Conservation (phyloP, 768 basidiomycete genomes). For the Termitomyces eurrhizus region DNA sequence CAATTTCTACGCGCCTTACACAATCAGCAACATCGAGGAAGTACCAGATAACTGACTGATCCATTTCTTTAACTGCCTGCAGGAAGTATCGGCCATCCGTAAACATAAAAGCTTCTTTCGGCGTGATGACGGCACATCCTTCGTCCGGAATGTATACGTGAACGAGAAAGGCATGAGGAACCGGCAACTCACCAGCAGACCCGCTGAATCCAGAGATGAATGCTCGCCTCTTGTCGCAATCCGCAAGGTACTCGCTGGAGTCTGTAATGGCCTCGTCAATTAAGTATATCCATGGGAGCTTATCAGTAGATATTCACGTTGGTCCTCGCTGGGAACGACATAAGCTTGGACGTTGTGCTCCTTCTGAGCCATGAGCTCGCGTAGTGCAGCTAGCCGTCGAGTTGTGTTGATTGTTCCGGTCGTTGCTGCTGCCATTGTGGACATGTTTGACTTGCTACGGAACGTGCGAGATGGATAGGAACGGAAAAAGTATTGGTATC, state of each 20-base stretch:
- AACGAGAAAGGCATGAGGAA: not conserved
- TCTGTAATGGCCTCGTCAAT: slow-evolving; percentile 39
- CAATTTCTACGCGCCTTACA: slow-evolving; percentile 57
- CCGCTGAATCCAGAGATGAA: slow-evolving; percentile 95
- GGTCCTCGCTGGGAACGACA: slow-evolving; percentile 89
- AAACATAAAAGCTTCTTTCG: slow-evolving; percentile 73
- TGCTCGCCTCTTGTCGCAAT: slow-evolving; percentile 77
- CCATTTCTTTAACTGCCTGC: slow-evolving; percentile 88
- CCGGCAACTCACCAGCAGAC: slow-evolving; percentile 65
- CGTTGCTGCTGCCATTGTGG: slow-evolving; percentile 33
- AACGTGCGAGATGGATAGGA: not conserved
- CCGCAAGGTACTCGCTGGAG: slow-evolving; percentile 84
- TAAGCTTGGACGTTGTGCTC: slow-evolving; percentile 56
- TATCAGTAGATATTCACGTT: slow-evolving; percentile 52
- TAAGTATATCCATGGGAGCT: not conserved
- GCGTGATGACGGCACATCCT: slow-evolving; percentile 79
- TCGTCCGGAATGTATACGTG: not conserved
- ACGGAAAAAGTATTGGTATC: slow-evolving; percentile 8
- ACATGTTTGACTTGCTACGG: slow-evolving; percentile 1
- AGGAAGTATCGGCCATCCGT: slow-evolving; percentile 96
- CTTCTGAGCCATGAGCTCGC: slow-evolving; percentile 64
- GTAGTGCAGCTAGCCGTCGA: slow-evolving; percentile 55
- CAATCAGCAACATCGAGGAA: not conserved
- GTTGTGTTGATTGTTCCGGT: slow-evolving; percentile 57
- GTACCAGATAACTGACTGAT: slow-evolving; percentile 46